These are phyloP conservation scores for Lachancea mirantina DNA, from an alignment of 805 yeast genomes.

Conservation along the genomic window DNA sequence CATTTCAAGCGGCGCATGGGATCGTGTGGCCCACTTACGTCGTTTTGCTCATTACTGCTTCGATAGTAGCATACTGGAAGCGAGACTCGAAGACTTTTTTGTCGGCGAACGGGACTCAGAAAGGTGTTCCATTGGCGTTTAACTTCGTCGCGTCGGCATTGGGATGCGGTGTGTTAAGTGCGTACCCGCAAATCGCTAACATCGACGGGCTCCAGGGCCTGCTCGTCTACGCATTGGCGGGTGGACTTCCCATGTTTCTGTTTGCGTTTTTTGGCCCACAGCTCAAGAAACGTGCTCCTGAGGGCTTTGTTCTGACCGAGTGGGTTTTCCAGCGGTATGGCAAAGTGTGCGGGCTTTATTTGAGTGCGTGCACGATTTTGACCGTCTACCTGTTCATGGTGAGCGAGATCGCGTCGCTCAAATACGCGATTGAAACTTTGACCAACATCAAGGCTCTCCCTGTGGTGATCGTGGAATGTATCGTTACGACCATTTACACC, in stretches of 20 bases:
- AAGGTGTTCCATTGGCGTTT: conserved; percentile 72
- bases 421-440: conserved; percentile 66
- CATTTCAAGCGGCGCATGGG: conserved; percentile 53
- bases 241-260: conserved; percentile 78
- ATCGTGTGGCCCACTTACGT: conserved; percentile 57
- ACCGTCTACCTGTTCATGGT: conserved; percentile 84
- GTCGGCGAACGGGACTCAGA: conserved; percentile 73
- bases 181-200: conserved; percentile 83
- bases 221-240: conserved; percentile 68
- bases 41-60: conserved; percentile 46
- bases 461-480: conserved; percentile 76
- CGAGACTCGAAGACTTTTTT: conserved; percentile 51
- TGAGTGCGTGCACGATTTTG: conserved; percentile 74
- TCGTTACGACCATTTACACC: conserved; percentile 81
- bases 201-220: conserved; percentile 82
- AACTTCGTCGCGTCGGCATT: conserved; percentile 90
- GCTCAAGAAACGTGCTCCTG: conserved; percentile 71
- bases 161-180: conserved; percentile 84
- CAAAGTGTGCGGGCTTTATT: conserved; percentile 57
- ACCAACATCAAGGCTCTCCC: conserved; percentile 77
- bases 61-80: conserved; percentile 52
- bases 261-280: conserved; percentile 80
- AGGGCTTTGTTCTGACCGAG: conserved; percentile 86
- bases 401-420: conserved; percentile 76
- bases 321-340: conserved; percentile 91